phyloP scores from a whole-genome alignment of 192 early-diverging fungal species.

The Gonapodya prolifera region DNA sequence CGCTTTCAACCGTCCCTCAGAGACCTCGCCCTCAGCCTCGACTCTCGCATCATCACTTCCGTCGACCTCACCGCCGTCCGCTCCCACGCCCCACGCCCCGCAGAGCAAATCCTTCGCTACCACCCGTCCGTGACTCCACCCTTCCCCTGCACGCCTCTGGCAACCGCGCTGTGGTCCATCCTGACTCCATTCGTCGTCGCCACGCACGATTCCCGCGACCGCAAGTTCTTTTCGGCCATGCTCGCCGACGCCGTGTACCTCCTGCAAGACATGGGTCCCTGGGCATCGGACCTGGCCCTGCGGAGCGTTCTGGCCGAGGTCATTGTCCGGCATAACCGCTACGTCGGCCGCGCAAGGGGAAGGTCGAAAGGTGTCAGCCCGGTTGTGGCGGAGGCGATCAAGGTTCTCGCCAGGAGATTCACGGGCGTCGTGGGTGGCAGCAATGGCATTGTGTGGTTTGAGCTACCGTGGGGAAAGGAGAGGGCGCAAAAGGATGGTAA shows the following conservation, averaged over 20 bases:
- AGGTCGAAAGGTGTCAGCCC: not conserved
- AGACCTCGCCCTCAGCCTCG: not conserved
- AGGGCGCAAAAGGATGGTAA: not conserved
- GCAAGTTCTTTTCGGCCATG: not conserved
- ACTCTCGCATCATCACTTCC: not conserved
- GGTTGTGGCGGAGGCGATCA: not conserved
- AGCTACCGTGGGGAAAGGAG: not conserved
- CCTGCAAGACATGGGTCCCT: slow-evolving; percentile 54
- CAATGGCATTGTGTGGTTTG: not conserved
- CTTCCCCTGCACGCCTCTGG: not conserved
- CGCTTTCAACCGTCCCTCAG: not conserved
- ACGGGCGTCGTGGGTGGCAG: not conserved
- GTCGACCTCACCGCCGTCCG: not conserved
- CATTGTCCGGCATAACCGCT: not conserved
- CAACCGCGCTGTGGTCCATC: not conserved
- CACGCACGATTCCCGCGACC: not conserved
- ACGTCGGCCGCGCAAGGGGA: not conserved
- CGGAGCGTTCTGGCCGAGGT: not conserved
- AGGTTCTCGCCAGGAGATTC: not conserved
- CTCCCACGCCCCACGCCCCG: not conserved
- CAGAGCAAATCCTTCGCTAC: not conserved
- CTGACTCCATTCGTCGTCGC: not conserved
- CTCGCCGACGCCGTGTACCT: slow-evolving; percentile 23
- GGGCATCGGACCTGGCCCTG: slow-evolving; percentile 45
- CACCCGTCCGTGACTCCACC: not conserved